Evolutionary conservation across 169 alveolate species (phyloP), one percentile per base, ranked within the genome.

Genomic region (Neospora caninum): DNA sequence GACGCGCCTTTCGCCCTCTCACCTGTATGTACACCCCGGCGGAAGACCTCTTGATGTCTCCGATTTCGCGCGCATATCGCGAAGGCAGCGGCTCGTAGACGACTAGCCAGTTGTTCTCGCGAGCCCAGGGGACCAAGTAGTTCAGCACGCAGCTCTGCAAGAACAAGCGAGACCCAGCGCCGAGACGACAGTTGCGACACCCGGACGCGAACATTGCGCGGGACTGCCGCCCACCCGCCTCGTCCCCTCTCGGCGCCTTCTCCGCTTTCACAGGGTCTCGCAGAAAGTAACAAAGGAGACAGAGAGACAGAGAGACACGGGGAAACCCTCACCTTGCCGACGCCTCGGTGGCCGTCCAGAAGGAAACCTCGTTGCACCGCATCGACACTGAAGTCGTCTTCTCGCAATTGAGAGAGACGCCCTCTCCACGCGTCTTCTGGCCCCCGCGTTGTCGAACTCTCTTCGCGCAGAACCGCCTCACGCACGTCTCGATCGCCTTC

Each of bases 261-360:
- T n/a, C n/a, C n/a, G n/a, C n/a, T n/a, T n/a, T n/a, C n/a, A 49
- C 22, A 49, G 22, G 13, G 13, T 49, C 58, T 13, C 4, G 58
- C 58, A 49, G 58, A 49, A 49, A 49, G 58, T 13, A 49, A 49
- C 22, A 49, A 49, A 13, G 58, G 13, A 49, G 58, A n/a, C n/a
- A n/a, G n/a, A n/a, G 22, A 49, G 58, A 49, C 58, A 49, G 58
- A 49, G 13, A 49, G 22, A 49, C 58, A 49, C 22, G 58, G 13
- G 58, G 13, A 49, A 49, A 49, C 25, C 20, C 94, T 43, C 25
- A 91, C 95, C 87, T 82, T 93, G 29, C 94, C 95, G 39, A 38
- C 87, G n/a, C 96, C 96, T 53, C 93, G 89, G 82, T 93, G 95
- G 34, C 96, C 96, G 29, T 95, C 96, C 29, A 95, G 0, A 0